A percentile compares a stretch with the other conserved stretches of the same genome.
Evolutionary conservation across 2,329 filamentous ascomycete genomes (phyloP).

Genomic region (Fusarium falciforme): DNA sequence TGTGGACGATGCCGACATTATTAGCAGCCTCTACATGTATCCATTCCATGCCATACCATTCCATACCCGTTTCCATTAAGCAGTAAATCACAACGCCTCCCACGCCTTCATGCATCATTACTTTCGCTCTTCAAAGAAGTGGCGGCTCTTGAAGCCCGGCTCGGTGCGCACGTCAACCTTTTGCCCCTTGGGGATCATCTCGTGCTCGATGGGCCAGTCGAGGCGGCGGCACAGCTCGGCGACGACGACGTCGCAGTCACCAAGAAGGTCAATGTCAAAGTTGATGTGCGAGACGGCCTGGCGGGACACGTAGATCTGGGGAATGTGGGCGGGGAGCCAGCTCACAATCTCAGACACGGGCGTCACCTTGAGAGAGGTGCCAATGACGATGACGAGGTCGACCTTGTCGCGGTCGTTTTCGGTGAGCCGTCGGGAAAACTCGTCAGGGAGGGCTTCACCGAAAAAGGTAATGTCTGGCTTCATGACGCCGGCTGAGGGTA

Average conservation of each 20-base stretch:
- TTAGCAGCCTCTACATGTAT: background rate
- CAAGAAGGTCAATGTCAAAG: conserved; percentile 96
- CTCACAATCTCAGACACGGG: conserved; percentile 93
- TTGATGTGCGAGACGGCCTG: conserved; percentile 89
- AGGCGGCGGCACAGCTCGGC: conserved; percentile 85
- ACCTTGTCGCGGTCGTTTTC: conserved; percentile 82
- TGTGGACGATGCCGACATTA: background rate
- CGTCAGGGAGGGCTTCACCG: conserved; percentile 86
- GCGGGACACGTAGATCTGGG: conserved; percentile 90
- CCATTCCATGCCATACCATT: background rate
- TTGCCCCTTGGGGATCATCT: conserved; percentile 81
- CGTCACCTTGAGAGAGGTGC: conserved; percentile 94
- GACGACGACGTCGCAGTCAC: conserved; percentile 92
- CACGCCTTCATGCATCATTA: background rate
- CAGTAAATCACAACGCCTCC: background rate
- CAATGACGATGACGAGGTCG: conserved; percentile 94
- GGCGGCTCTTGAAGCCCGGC: conserved; percentile 51
- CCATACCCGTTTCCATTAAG: background rate
- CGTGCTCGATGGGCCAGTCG: conserved; percentile 83
- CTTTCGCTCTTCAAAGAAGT: conserved; percentile 48
- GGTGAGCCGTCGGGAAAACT: conserved; percentile 85
- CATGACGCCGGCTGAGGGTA: conserved; percentile 82
- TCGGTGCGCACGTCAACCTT: conserved; percentile 64
- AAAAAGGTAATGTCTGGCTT: conserved; percentile 99
- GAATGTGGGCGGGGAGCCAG: conserved; percentile 80